A percentile compares a stretch with the other conserved stretches of the same genome.
Conservation (phyloP, 2,329 filamentous ascomycete species). For the Pseudocercospora pini-densiflorae region DNA sequence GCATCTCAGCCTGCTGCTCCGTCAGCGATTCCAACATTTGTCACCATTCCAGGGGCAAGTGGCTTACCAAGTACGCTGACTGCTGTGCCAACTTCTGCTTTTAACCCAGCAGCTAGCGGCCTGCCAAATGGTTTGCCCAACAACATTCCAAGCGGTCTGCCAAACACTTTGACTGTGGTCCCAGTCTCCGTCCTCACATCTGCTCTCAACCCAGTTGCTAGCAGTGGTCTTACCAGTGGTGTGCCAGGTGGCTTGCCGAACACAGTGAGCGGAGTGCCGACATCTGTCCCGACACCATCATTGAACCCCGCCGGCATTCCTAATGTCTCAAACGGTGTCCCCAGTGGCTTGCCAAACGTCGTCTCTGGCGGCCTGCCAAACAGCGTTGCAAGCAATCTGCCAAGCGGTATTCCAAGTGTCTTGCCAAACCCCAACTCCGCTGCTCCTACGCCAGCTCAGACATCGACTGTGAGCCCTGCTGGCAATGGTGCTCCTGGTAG, state of each 20-base stretch:
- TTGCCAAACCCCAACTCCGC: neutral
- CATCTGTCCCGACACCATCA: too few relatives aligned
- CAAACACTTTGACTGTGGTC: neutral
- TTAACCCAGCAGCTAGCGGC: neutral
- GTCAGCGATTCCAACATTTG: neutral
- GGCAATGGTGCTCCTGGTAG: neutral
- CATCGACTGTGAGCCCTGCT: neutral
- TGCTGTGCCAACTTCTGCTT: neutral
- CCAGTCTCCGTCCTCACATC: neutral
- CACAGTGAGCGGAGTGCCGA: too few relatives aligned
- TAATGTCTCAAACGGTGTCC: neutral
- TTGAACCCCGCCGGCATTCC: too few relatives aligned
- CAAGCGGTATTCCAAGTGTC: neutral
- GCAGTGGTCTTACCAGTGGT: neutral
- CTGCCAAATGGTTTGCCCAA: neutral
- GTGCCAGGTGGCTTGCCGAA: too few relatives aligned
- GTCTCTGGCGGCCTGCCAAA: constrained; percentile 14
- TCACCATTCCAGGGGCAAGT: too few relatives aligned
- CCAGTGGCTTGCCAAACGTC: neutral
- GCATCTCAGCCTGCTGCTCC: neutral
- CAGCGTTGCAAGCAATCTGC: constrained; percentile 3
- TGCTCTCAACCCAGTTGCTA: neutral
- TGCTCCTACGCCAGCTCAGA: neutral
- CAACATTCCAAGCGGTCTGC: neutral
- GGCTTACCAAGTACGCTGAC: too few relatives aligned